Conservation (phyloP, 1,284 basidiomycete species). For the Meripilus lineatus region DNA sequence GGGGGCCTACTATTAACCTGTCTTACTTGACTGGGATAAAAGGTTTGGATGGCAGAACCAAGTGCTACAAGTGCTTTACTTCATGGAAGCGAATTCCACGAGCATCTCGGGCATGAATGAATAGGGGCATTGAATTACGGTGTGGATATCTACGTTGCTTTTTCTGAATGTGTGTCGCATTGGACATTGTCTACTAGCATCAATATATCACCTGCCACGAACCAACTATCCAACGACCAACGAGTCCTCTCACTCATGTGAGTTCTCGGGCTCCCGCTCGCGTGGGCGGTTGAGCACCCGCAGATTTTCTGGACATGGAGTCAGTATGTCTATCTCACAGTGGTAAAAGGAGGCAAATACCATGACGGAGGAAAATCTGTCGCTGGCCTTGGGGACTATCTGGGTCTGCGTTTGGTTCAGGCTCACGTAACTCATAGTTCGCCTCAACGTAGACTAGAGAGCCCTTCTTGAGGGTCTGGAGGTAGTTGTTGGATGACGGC, state of each 20-base stretch:
- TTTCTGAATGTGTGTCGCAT: too few species aligned
- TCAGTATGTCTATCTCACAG: constrained; percentile 6
- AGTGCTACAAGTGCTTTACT: constrained; percentile 13
- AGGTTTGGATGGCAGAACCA: constrained; percentile 19
- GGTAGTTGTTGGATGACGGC: constrained; percentile 49
- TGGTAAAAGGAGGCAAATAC: constrained; percentile 29
- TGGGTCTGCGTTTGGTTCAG: constrained; percentile 57
- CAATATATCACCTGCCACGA: too few species aligned
- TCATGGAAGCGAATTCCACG: constrained; percentile 16
- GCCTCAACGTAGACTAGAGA: constrained; percentile 74
- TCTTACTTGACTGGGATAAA: too few species aligned
- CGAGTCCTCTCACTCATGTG: too few species aligned
- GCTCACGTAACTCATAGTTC: constrained; percentile 66
- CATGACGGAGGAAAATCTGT: constrained; percentile 75
- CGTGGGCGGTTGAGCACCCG: constrained; percentile 21
- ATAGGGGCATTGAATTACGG: constrained; percentile 16
- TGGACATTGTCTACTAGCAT: too few species aligned
- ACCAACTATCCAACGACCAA: too few species aligned
- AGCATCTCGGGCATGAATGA: constrained; percentile 16
- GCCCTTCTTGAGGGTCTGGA: constrained; percentile 62
- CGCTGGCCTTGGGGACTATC: constrained; percentile 63
- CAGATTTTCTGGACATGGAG: constrained; percentile 23
- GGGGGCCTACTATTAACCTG: too few species aligned
- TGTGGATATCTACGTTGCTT: too few species aligned
- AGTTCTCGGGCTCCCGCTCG: constrained; percentile 9